Base-by-base conservation (phyloP, 495 filamentous ascomycete genomes). In the Pseudomonodictys pantanalensis region DNA sequence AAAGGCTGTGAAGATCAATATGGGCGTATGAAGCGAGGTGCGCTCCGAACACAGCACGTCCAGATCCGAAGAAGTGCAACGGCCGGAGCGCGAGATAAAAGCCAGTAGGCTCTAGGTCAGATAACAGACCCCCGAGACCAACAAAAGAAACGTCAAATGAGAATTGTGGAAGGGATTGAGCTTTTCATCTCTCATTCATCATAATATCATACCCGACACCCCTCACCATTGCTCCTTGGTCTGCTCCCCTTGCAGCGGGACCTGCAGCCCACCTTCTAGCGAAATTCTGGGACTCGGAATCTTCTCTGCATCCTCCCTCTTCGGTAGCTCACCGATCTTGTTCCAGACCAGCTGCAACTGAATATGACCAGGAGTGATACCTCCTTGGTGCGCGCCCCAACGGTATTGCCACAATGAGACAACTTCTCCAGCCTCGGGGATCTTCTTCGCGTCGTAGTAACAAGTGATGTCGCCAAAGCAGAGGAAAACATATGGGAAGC, bases 401-500 rank as follows among this genome's bases (percentile, higher is more conserved):
- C 47, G 52, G 41, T 44, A 63, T 26, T 57, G 52, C 60, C 60
- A 63, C 1, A 63, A 44, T 9, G 52, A 23, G 10, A 29, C n/a
- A 9, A 6, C 18, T 6, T 50, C 45, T 7, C 29, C 59, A 12
- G 24, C 11, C 11, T 18, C 3, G 12, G 59, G 59, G n/a, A 62
- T 25, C 2, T n/a, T 26, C n/a, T 57, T 57, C 1, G 52, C 52
- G 41, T 63, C 60, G 47, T 57, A 63, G 48, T 46, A 63, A 41
- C 60, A 63, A 9, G 51, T 38, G 18, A 63, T 17, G 47, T 63
- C 60, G 18, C 60, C 60, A 9, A 39, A 57, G 60, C 60, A 63
- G 46, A 63, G 52, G 30, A 63, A 63, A 7, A 47, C 15, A 46
- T 63, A 63, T 1, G 32, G 10, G 53, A 63, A 63, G 46, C 60